A percentile compares a stretch with the other conserved stretches of the same genome.
These are phyloP conservation scores for Fusarium irregulare DNA, from an alignment of 2,329 filamentous ascomycete species.

Conservation along the genomic window DNA sequence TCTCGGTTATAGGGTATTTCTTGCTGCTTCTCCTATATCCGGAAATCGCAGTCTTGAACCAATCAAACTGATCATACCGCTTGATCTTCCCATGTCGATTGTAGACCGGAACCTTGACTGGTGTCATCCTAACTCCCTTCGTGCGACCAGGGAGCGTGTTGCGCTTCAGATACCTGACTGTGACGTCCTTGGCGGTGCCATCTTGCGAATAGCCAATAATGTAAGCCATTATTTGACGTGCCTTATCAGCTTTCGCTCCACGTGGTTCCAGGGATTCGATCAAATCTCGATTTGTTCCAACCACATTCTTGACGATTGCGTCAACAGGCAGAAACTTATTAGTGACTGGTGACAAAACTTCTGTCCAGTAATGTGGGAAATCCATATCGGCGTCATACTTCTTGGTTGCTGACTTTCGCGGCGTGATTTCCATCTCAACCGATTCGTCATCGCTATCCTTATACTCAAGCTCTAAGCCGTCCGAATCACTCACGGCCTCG, in stretches of 20 bases:
- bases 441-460: slow-evolving; percentile 69
- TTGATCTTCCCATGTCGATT: slow-evolving; percentile 81
- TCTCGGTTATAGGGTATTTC: slow-evolving; percentile 69
- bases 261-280: slow-evolving; percentile 83
- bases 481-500: slow-evolving; percentile 54
- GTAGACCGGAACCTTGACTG: slow-evolving; percentile 84
- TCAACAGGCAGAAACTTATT: slow-evolving; percentile 85
- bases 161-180: slow-evolving; percentile 86
- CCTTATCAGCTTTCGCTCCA: slow-evolving; percentile 83
- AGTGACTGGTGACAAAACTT: slow-evolving; percentile 85
- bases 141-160: slow-evolving; percentile 88
- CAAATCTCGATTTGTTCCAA: slow-evolving; percentile 79
- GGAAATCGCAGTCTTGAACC: slow-evolving; percentile 85
- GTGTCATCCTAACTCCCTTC: slow-evolving; percentile 81
- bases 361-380: slow-evolving; percentile 93
- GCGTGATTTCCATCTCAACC: slow-evolving; percentile 62
- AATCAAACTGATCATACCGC: slow-evolving; percentile 82
- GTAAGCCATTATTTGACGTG: slow-evolving; percentile 91
- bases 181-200: slow-evolving; percentile 93
- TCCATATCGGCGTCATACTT: slow-evolving; percentile 80
- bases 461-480: slow-evolving; percentile 56
- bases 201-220: slow-evolving; percentile 85
- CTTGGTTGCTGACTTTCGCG: slow-evolving; percentile 55
- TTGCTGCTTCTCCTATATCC: slow-evolving; percentile 69
- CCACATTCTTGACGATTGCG: slow-evolving; percentile 72